phyloP scores from a whole-genome alignment of 2,329 filamentous ascomycete species.

The Monilinia fructigena region DNA sequence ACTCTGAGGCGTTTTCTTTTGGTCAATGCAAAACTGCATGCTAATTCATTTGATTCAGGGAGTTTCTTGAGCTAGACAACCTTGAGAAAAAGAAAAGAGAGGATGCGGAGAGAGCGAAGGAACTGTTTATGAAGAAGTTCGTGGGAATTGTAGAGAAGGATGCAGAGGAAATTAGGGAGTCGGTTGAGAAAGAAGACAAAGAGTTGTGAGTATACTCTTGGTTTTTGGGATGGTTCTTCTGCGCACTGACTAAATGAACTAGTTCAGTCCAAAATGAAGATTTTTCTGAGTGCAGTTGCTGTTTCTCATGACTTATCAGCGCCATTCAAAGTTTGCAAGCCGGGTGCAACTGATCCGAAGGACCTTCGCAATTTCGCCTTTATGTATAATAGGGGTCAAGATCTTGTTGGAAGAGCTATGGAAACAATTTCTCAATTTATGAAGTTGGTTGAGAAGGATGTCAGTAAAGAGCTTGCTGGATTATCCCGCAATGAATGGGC shows the following conservation, averaged over 20 bases:
- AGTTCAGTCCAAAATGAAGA: background rate
- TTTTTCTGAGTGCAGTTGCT: conserved; percentile 2
- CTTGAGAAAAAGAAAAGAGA: conserved; percentile 20
- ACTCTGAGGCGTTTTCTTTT: background rate
- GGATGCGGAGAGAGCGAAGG: conserved; percentile 2
- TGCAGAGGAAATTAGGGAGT: background rate
- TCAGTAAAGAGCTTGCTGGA: background rate
- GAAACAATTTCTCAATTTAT: background rate
- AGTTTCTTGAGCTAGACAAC: conserved; percentile 12
- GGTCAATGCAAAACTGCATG: no score
- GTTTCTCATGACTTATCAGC: conserved; percentile 1
- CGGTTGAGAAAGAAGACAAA: background rate
- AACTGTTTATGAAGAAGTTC: conserved; percentile 15
- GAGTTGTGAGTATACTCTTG: background rate
- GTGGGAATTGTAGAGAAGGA: background rate
- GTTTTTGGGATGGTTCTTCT: background rate
- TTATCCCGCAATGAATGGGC: conserved; percentile 10
- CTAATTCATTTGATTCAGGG: background rate
- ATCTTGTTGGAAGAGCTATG: conserved; percentile 8
- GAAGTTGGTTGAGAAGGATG: conserved; percentile 12
- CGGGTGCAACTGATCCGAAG: background rate
- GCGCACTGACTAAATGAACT: conserved; percentile 5
- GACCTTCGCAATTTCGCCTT: background rate
- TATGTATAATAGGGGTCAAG: conserved; percentile 12
- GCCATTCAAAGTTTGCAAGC: background rate